Evolutionary conservation across 1,284 basidiomycete genomes (phyloP).

Genomic region (Ceraceosorus guamensis): DNA sequence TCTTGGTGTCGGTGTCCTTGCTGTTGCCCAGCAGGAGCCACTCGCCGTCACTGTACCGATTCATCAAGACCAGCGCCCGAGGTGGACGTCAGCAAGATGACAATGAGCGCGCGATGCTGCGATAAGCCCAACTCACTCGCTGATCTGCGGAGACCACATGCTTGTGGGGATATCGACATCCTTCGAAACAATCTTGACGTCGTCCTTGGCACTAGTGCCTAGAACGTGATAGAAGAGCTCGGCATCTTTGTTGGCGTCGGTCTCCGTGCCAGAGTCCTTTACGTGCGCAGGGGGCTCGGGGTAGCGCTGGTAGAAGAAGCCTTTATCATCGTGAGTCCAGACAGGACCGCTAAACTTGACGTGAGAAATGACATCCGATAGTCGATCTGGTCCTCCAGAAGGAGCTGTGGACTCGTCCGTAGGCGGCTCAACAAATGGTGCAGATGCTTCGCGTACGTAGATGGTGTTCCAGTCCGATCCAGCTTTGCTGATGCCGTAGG

Average conservation of each 20-base stretch:
- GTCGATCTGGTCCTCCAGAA: slow-evolving; percentile 30
- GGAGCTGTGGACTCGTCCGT: slow-evolving; percentile 21
- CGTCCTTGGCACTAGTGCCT: slow-evolving; percentile 37
- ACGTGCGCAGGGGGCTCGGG: slow-evolving; percentile 20
- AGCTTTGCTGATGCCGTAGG: slow-evolving; percentile 41
- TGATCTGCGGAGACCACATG: slow-evolving; percentile 35
- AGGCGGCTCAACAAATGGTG: slow-evolving; percentile 26
- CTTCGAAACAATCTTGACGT: slow-evolving; percentile 36
- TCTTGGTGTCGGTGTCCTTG: slow-evolving; percentile 43
- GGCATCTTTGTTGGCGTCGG: slow-evolving; percentile 41
- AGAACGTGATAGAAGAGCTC: slow-evolving; percentile 43
- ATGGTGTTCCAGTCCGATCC: slow-evolving; percentile 45
- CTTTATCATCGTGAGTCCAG: slow-evolving; percentile 43
- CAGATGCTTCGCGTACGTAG: slow-evolving; percentile 33
- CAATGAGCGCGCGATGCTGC: too few species aligned
- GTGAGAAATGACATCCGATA: slow-evolving; percentile 32
- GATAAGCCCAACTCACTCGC: slow-evolving; percentile 14
- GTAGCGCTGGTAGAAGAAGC: slow-evolving; percentile 44
- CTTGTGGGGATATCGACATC: slow-evolving; percentile 30
- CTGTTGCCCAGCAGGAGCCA: slow-evolving; percentile 33
- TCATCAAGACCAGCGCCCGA: neutral
- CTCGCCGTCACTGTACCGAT: slow-evolving; percentile 23
- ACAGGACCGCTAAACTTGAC: slow-evolving; percentile 39
- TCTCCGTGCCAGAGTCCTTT: slow-evolving; percentile 43
- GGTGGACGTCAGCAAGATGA: neutral